Evolutionary conservation across 768 basidiomycete genomes (phyloP).

Genomic region (Amanita inopinata): DNA sequence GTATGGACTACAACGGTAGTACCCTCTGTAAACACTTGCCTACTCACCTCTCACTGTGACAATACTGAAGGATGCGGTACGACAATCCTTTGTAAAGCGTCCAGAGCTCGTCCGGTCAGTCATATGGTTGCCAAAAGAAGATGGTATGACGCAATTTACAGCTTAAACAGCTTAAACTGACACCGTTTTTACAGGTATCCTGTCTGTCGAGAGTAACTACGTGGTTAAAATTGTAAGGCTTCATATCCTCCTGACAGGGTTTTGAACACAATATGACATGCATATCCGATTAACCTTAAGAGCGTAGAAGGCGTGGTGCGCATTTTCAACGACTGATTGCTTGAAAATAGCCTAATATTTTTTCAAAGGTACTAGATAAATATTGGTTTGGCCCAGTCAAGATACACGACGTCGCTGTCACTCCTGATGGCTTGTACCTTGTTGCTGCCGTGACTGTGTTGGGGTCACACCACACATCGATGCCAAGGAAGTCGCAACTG

Average conservation of each 20-base stretch:
- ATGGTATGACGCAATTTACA: background rate
- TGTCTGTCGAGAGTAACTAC: background rate
- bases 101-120: background rate
- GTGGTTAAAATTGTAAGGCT: background rate
- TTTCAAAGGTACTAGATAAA: background rate
- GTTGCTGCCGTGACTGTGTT: background rate
- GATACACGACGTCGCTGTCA: background rate
- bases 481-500: background rate
- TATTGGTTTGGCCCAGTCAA: background rate
- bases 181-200: background rate
- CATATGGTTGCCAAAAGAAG: background rate
- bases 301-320: background rate
- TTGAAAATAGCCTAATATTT: background rate
- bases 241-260: no score
- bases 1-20: background rate
- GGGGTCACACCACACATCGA: background rate
- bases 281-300: no score
- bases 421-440: background rate
- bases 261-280: no score
- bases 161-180: background rate
- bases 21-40: background rate
- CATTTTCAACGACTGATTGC: background rate
- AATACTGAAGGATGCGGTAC: background rate
- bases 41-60: background rate
- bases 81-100: background rate